phyloP scores from a whole-genome alignment of 1,284 basidiomycete genomes.

The Pholiota adiposa region DNA sequence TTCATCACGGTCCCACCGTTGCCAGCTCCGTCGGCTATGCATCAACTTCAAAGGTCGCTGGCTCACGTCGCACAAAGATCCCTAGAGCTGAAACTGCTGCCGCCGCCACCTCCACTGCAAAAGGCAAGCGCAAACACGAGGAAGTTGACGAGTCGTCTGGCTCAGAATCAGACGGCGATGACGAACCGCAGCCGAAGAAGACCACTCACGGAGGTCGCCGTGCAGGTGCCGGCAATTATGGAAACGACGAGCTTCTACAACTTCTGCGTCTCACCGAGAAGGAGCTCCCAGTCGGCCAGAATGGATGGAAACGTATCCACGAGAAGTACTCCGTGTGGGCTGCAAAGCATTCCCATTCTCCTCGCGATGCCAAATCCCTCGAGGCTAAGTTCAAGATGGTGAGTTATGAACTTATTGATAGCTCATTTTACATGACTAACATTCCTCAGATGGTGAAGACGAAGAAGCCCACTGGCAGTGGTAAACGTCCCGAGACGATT shows the following conservation, averaged over 20 bases:
- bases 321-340: slow-evolving; percentile 29
- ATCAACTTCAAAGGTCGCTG: slow-evolving; percentile 17
- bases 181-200: neutral
- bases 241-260: slow-evolving; percentile 9
- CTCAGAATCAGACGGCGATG: neutral
- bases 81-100: neutral
- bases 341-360: slow-evolving; percentile 17
- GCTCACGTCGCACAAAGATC: slow-evolving; percentile 10
- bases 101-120: neutral
- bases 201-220: slow-evolving; percentile 12
- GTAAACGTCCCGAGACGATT: slow-evolving; percentile 32
- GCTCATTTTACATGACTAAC: neutral
- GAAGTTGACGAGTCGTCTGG: neutral
- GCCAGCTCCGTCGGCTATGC: slow-evolving; percentile 10
- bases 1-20: slow-evolving; percentile 15
- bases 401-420: slow-evolving; percentile 10
- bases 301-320: slow-evolving; percentile 25
- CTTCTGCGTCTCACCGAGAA: slow-evolving; percentile 21
- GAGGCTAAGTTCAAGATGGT: slow-evolving; percentile 38
- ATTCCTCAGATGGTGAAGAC: slow-evolving; percentile 27
- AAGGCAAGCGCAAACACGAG: slow-evolving; percentile 14
- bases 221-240: slow-evolving; percentile 19
- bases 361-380: slow-evolving; percentile 27
- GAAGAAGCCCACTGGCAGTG: slow-evolving; percentile 39
- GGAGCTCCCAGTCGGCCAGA: slow-evolving; percentile 14